Conservation (phyloP, 345 rosid species). For the Lepidium didymum region DNA sequence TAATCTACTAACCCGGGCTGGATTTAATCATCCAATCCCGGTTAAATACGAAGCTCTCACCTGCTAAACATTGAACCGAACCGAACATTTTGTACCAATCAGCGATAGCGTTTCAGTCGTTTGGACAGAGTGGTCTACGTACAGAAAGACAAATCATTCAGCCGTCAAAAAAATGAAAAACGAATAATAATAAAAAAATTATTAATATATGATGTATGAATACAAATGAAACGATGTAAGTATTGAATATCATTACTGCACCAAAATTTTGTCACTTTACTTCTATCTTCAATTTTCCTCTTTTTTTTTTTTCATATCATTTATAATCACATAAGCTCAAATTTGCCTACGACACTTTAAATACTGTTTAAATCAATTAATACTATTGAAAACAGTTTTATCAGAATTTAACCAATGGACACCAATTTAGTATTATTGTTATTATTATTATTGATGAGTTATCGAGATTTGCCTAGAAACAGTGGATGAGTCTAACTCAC, state of each 20-base stretch:
- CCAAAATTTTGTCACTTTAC: conserved; percentile 53
- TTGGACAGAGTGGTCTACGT: conserved; percentile 29
- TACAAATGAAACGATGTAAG: conserved; percentile 12
- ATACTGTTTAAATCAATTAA: not conserved
- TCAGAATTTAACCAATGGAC: not conserved
- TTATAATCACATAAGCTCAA: not conserved
- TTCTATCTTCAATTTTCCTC: not conserved
- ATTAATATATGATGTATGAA: conserved; percentile 2
- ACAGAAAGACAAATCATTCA: conserved; percentile 20
- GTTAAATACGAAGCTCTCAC: conserved; percentile 83
- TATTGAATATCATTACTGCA: conserved; percentile 19
- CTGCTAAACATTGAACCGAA: conserved; percentile 39
- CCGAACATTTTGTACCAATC: not conserved
- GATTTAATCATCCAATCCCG: conserved; percentile 70
- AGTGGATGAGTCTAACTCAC: conserved; percentile 1
- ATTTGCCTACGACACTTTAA: no score
- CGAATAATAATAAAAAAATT: not conserved
- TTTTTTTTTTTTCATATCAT: not conserved
- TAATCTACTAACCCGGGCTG: conserved; percentile 61
- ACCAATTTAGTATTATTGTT: not conserved
- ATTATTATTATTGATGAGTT: not conserved
- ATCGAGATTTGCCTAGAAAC: conserved; percentile 3
- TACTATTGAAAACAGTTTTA: not conserved
- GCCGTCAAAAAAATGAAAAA: not conserved
- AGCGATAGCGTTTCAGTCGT: not conserved